Evolutionary conservation across 2,329 filamentous ascomycete genomes (phyloP).

Genomic region (Nigrograna mackinnonii): DNA sequence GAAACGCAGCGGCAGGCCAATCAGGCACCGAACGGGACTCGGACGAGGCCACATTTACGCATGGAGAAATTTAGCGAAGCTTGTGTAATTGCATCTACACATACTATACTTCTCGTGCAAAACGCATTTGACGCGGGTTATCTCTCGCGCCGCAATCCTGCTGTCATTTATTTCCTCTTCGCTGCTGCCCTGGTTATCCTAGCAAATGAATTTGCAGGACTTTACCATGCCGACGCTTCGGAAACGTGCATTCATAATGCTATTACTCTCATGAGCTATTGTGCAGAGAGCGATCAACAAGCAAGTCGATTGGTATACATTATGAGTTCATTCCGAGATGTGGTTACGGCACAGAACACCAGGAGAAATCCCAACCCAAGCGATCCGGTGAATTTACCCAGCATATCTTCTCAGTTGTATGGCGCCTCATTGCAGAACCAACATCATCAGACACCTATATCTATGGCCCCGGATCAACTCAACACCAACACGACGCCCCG

Average conservation of each 20-base stretch:
- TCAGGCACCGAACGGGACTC: conserved; percentile 21
- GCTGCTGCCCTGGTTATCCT: conserved; percentile 44
- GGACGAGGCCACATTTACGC: conserved; percentile 31
- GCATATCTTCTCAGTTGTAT: conserved; percentile 38
- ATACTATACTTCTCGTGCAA: conserved; percentile 44
- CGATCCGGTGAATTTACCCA: conserved; percentile 27
- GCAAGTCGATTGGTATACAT: conserved; percentile 43
- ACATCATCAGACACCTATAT: conserved; percentile 5
- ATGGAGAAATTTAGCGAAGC: conserved; percentile 55
- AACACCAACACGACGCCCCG: conserved; percentile 19
- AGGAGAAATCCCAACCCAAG: conserved; percentile 26
- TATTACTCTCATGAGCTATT: conserved; percentile 45
- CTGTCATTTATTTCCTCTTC: conserved; percentile 47
- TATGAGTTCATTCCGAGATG: conserved; percentile 41
- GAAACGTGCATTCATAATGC: conserved; percentile 42
- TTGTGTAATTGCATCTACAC: conserved; percentile 45
- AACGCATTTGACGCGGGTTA: conserved; percentile 46
- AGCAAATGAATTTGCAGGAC: conserved; percentile 43
- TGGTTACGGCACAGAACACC: conserved; percentile 34
- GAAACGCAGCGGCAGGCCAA: conserved; percentile 41
- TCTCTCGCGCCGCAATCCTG: conserved; percentile 43
- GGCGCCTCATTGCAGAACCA: conserved; percentile 18
- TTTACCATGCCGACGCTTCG: conserved; percentile 36
- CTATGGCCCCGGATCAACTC: conserved; percentile 9
- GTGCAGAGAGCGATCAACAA: conserved; percentile 44